phyloP scores from a whole-genome alignment of 495 filamentous ascomycete genomes.

The Platismatia glauca region DNA sequence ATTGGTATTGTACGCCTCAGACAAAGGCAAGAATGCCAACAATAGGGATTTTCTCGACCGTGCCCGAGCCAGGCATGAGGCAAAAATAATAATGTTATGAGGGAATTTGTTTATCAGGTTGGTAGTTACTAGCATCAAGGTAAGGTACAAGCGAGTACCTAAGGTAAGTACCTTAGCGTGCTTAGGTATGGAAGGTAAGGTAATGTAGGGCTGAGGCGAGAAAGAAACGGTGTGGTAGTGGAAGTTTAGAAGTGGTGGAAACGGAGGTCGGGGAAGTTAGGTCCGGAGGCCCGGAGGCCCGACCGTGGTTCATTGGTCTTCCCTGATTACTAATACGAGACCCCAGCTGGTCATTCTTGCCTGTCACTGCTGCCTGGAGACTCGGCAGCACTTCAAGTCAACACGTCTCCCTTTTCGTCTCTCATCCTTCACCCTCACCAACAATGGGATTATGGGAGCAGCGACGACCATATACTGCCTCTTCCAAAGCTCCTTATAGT shows the following conservation, averaged over 20 bases:
- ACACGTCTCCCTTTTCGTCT: neutral
- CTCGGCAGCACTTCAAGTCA: neutral
- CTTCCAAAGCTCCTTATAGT: neutral
- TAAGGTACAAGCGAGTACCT: too few species aligned
- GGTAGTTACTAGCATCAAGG: too few species aligned
- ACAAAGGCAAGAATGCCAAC: too few species aligned
- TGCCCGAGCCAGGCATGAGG: too few species aligned
- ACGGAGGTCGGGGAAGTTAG: too few species aligned
- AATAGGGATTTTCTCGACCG: too few species aligned
- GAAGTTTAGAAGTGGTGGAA: too few species aligned
- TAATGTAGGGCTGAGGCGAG: too few species aligned
- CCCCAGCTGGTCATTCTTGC: neutral
- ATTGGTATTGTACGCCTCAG: too few species aligned
- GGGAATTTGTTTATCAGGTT: neutral
- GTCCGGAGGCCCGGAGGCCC: too few species aligned
- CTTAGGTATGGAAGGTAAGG: neutral
- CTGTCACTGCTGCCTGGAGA: conserved; percentile 1
- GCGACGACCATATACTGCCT: neutral
- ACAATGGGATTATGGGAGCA: neutral
- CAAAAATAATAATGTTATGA: neutral
- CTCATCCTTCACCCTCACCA: neutral
- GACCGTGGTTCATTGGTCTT: neutral
- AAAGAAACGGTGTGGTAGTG: too few species aligned
- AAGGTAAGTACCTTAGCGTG: neutral
- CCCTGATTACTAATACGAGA: neutral